Evolutionary conservation across 768 basidiomycete genomes (phyloP), one percentile per base, ranked within the genome.

Genomic region (Mycena epipterygia): DNA sequence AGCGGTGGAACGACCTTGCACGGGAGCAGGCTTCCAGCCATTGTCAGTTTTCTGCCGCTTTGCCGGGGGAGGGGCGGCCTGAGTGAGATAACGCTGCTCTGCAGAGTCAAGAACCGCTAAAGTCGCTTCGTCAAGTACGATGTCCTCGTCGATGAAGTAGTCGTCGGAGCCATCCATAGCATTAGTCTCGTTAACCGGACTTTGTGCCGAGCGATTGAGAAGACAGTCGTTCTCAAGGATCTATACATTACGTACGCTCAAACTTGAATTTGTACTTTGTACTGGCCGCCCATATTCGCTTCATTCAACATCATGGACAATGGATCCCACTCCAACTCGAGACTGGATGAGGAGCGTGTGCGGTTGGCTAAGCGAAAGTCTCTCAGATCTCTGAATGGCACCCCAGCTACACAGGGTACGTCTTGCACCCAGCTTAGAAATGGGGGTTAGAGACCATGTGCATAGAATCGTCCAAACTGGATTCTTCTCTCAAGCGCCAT

Each of bases 401-500:
- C 53, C 35, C 65, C 70, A 17, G 39, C 66, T 33, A 51, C 62
- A 19, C 63, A 67, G 57, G 75, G 75, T 68, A 62, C 64, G 69
- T 70, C 49, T 35, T 27, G 14, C 49, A n/a, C n/a, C n/a, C n/a
- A 60, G 23, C 49, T 52, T 25, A 30, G 7, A 14, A 17, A 46
- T 25, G 3, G 32, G 19, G 16, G 39, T 23, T 35, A 37, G 42
- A 32, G 64, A 69, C 39, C 30, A 57, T 37, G 53, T 33, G 41
- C 42, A 41, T 75, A 95, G 95, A 92, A 78, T 84, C 89, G 13
- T 84, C 88, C 25, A 96, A 91, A 78, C 86, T 96, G 27, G 98
- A 99, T 81, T 96, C 98, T 4, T 98, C 98, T 49, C 82, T 99
- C 67, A 99, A 95, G 83, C 92, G 96, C 9, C 97, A 99, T 81